These are phyloP conservation scores for Trametes punicea DNA, from an alignment of 768 basidiomycete genomes.

Conservation along the genomic window DNA sequence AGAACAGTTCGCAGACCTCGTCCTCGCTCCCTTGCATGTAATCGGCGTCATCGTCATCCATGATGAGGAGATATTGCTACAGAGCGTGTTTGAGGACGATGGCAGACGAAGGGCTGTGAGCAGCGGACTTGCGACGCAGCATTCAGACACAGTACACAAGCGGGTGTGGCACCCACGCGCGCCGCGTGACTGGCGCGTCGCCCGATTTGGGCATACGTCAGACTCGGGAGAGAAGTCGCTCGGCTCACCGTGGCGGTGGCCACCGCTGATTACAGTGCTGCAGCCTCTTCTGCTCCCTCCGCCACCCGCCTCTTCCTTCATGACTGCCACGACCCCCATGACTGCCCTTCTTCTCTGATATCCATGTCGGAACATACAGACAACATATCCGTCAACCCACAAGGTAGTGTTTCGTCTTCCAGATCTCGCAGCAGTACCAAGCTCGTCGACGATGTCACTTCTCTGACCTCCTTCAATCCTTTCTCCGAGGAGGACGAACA, in stretches of 20 bases:
- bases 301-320: conserved; percentile 7
- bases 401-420: conserved; percentile 37
- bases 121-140: background rate
- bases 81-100: background rate
- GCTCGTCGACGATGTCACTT: conserved; percentile 56
- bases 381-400: conserved; percentile 19
- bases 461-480: conserved; percentile 85
- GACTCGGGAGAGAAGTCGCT: background rate
- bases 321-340: conserved; percentile 10
- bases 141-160: background rate
- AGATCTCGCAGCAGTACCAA: conserved; percentile 64
- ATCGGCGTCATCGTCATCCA: conserved; percentile 94
- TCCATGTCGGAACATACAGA: conserved; percentile 35
- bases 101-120: background rate
- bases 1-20: conserved; percentile 47
- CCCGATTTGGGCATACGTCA: conserved; percentile 14
- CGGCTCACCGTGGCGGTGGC: background rate
- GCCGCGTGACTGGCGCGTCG: conserved; percentile 21
- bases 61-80: conserved; percentile 29
- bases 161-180: background rate
- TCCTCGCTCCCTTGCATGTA: conserved; percentile 90
- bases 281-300: background rate
- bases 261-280: background rate
- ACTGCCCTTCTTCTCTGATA: background rate
- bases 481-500: conserved; percentile 93